Evolutionary conservation across 2,329 filamentous ascomycete genomes (phyloP), one percentile per base, ranked within the genome.

Genomic region (Septoria linicola): DNA sequence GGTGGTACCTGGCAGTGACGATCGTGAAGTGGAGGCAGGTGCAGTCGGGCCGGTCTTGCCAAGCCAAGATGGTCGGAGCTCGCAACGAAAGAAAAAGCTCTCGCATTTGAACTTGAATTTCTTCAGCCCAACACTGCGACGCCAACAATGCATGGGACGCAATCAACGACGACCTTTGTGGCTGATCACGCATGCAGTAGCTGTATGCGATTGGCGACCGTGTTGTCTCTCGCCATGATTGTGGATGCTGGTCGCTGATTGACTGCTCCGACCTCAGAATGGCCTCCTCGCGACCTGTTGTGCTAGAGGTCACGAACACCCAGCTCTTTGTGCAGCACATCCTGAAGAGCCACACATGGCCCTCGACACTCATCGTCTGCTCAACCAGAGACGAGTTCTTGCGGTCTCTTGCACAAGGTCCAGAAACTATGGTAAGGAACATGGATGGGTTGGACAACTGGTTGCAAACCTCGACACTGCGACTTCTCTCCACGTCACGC

Each of bases 311-410:
- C 10, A 55, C 66, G 43, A 66, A 66, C n/a, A 58, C 77, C 20
- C 67, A 72, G 11, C 71, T 72, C 23, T 72, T 95, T 37, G 75
- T 95, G 41, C 73, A 79, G 45, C 79, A 83, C 65, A 70, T 92
- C 45, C 70, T 92, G 46, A 68, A 78, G 3, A 69, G 76, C 32
- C 77, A 83, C 52, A 60, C 68, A 3, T 68, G 80, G 48, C 80
- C 81, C 2, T 85, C 83, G 1, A 86, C 82, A 0, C 69, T 96
- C 39, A 69, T 96, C 53, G 72, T 96, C 55, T 90, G 89, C 68
- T 82, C 79, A 13, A 75, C 81, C 0, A 81, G 80, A 51, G 71
- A 79, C 0, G 75, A 77, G 2, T 95, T 96, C 62, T 68, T 90
- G 8, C 66, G 76, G 2, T 73, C 82, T 16, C 73, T 92, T 27